Conservation (phyloP, 2,329 filamentous ascomycete species). For the Bimuria novae-zelandiae region DNA sequence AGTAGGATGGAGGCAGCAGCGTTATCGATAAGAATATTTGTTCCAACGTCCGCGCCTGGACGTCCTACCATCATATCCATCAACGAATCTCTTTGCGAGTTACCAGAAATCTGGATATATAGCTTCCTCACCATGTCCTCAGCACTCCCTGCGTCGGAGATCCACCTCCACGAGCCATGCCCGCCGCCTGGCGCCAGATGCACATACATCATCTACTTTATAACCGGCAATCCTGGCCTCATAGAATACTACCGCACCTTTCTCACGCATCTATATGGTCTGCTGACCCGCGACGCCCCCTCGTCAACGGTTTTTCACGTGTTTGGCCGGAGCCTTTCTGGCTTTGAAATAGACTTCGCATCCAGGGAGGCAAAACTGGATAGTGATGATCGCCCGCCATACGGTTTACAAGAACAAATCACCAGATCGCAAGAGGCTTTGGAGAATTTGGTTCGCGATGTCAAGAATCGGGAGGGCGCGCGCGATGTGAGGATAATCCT, state of each 20-base stretch:
- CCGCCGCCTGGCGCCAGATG: constrained; percentile 23
- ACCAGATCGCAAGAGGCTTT: constrained; percentile 52
- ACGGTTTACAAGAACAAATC: constrained; percentile 57
- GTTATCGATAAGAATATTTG: too few relatives aligned
- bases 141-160: constrained; percentile 17
- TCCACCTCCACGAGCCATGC: constrained; percentile 29
- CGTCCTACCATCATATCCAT: too few relatives aligned
- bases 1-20: too few relatives aligned
- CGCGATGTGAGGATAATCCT: constrained; percentile 44
- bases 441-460: constrained; percentile 43
- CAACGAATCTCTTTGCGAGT: too few relatives aligned
- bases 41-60: too few relatives aligned
- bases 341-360: constrained; percentile 47
- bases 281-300: constrained; percentile 48
- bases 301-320: constrained; percentile 39
- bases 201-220: constrained; percentile 67
- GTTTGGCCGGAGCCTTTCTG: constrained; percentile 48
- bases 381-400: constrained; percentile 28
- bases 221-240: constrained; percentile 77
- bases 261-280: constrained; percentile 60
- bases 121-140: neutral
- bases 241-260: constrained; percentile 75
- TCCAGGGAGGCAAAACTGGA: too few relatives aligned
- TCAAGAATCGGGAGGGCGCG: constrained; percentile 20
- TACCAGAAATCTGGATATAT: too few relatives aligned